These are phyloP conservation scores for Arthrocladium fulminans DNA, from an alignment of 2,329 filamentous ascomycete genomes.

Conservation along the genomic window DNA sequence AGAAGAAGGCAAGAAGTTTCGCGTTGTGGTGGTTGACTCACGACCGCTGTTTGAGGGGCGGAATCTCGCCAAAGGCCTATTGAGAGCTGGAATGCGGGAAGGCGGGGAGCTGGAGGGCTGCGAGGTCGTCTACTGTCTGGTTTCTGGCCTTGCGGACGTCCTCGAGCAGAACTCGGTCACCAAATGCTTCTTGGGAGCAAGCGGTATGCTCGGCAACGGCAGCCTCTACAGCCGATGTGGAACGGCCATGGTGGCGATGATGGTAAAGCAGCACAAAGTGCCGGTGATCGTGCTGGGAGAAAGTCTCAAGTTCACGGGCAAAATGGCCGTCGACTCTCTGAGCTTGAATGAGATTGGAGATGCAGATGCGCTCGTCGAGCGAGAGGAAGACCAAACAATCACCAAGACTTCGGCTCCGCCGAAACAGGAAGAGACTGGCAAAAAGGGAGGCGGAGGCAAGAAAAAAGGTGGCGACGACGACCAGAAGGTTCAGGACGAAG, in stretches of 20 bases:
- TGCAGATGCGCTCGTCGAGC: conserved; percentile 53
- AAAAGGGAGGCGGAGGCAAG: conserved; percentile 3
- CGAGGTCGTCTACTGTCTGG: conserved; percentile 66
- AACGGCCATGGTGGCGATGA: conserved; percentile 77
- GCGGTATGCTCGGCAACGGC: conserved; percentile 93
- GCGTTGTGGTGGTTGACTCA: conserved; percentile 75
- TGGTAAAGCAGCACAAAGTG: conserved; percentile 61
- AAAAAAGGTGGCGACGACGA: conserved; percentile 18
- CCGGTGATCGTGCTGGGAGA: conserved; percentile 87
- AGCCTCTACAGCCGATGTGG: conserved; percentile 80
- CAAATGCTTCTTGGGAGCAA: conserved; percentile 74
- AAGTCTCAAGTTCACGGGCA: conserved; percentile 87
- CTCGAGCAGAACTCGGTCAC: conserved; percentile 58
- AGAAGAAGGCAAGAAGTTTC: conserved; percentile 61
- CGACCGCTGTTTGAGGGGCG: conserved; percentile 62
- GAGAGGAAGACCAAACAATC: conserved; percentile 12
- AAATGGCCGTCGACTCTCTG: conserved; percentile 83
- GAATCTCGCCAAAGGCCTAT: conserved; percentile 62
- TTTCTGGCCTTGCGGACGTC: conserved; percentile 62
- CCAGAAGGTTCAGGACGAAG: conserved; percentile 15
- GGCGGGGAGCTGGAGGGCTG: conserved; percentile 4
- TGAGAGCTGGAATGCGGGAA: conserved; percentile 56
- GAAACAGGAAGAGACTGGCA: conserved; percentile 12
- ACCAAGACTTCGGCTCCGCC: conserved; percentile 26
- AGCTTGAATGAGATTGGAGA: conserved; percentile 89